These are phyloP conservation scores for Pistacia vera DNA, from an alignment of 345 rosid genomes.

Conservation along the genomic window DNA sequence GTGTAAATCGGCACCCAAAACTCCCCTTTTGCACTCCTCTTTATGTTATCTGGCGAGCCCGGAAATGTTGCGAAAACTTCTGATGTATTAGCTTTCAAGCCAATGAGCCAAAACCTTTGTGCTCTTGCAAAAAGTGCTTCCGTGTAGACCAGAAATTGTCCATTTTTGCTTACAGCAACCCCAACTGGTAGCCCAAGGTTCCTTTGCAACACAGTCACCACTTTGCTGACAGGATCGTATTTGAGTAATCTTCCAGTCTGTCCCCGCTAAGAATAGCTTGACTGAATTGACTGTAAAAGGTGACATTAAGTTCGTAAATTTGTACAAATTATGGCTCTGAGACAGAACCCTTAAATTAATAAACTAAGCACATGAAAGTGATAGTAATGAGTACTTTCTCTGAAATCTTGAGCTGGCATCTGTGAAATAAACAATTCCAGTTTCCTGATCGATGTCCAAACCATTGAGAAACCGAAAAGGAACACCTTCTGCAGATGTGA, in stretches of 20 bases:
- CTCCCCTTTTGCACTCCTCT: constrained; percentile 2
- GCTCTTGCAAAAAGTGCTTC: neutral
- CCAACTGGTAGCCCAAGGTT: neutral
- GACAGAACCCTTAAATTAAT: too few species aligned
- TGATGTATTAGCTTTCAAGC: constrained; percentile 10
- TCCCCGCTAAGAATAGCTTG: neutral
- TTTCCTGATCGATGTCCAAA: constrained; percentile 43
- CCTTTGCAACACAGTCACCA: neutral
- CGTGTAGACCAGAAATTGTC: neutral
- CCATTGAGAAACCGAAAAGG: constrained; percentile 39
- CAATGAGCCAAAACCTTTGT: constrained; percentile 16
- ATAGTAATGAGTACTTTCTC: neutral
- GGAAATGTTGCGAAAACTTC: neutral
- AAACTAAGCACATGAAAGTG: too few species aligned
- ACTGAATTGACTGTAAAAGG: neutral
- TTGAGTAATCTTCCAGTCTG: constrained; percentile 5
- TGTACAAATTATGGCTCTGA: too few species aligned
- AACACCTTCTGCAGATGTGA: constrained; percentile 29
- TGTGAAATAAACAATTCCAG: constrained; percentile 24
- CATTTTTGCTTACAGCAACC: neutral
- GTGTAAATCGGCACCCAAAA: constrained; percentile 11
- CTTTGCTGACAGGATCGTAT: neutral
- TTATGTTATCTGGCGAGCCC: constrained; percentile 7
- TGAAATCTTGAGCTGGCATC: constrained; percentile 33
- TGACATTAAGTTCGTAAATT: neutral